Evolutionary conservation across 2,329 filamentous ascomycete genomes (phyloP).

Genomic region (Alternaria infectoria): DNA sequence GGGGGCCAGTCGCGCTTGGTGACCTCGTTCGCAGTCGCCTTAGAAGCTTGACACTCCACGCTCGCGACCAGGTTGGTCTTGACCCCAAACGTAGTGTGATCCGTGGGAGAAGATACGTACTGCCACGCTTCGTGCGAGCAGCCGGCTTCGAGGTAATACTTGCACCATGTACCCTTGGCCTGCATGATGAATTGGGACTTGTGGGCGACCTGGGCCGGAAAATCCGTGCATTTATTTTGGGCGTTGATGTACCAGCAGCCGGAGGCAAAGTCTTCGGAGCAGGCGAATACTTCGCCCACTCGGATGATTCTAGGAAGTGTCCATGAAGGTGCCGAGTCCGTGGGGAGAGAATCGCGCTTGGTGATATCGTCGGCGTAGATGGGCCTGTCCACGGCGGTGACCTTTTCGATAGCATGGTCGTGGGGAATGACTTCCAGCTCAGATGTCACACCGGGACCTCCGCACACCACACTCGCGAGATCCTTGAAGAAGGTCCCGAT

Average conservation of each 20-base stretch:
- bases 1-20: background rate
- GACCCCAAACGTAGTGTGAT: background rate
- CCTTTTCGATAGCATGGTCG: background rate
- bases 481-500: background rate
- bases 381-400: background rate
- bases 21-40: background rate
- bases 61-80: background rate
- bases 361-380: background rate
- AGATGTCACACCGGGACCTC: background rate
- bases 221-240: background rate
- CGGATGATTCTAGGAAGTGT: background rate
- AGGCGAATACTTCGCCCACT: background rate
- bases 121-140: background rate
- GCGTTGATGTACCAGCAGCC: background rate
- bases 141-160: background rate
- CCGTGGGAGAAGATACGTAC: background rate
- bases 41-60: background rate
- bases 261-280: background rate
- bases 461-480: background rate
- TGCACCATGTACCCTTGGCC: background rate
- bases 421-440: background rate
- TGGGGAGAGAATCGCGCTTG: background rate
- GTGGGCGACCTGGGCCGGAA: background rate
- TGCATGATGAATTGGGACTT: background rate
- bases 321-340: background rate